Conservation (phyloP, 441 rosid species). For the Pelargonium myrrhifolium region DNA sequence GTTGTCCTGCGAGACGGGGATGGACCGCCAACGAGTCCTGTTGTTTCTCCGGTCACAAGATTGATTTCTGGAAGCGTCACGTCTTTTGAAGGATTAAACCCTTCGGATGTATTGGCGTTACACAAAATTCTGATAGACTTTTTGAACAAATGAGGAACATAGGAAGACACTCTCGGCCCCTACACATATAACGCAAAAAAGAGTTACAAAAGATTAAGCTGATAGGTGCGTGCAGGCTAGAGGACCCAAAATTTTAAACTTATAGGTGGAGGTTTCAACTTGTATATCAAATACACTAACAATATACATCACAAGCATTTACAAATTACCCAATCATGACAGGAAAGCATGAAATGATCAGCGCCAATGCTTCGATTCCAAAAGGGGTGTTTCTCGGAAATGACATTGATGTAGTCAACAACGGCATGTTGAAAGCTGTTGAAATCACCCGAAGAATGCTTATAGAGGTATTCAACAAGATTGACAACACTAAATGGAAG, state of each 20-base stretch:
- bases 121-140: slow-evolving; percentile 75
- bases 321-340: slow-evolving; percentile 78
- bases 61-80: slow-evolving; percentile 70
- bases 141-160: slow-evolving; percentile 39
- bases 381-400: slow-evolving; percentile 36
- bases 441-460: slow-evolving; percentile 19
- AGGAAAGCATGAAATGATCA: slow-evolving; percentile 56
- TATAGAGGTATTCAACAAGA: slow-evolving; percentile 44
- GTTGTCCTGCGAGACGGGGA: slow-evolving; percentile 26
- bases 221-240: too few relatives aligned
- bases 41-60: slow-evolving; percentile 42
- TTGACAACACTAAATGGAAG: slow-evolving; percentile 56
- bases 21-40: slow-evolving; percentile 35
- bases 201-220: too few relatives aligned
- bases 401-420: slow-evolving; percentile 34
- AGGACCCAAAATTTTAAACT: too few relatives aligned
- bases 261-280: too few relatives aligned
- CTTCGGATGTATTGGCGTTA: slow-evolving; percentile 89
- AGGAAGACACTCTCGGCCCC: slow-evolving; percentile 69
- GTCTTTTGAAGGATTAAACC: slow-evolving; percentile 68
- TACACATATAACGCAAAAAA: background rate
- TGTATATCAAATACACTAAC: too few relatives aligned
- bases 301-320: too few relatives aligned
- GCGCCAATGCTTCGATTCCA: slow-evolving; percentile 57
- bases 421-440: slow-evolving; percentile 30